A percentile compares a stretch with the other conserved stretches of the same genome.
phyloP scores from a whole-genome alignment of 257 asterid species.

The Nicotiana tomentosiformis region DNA sequence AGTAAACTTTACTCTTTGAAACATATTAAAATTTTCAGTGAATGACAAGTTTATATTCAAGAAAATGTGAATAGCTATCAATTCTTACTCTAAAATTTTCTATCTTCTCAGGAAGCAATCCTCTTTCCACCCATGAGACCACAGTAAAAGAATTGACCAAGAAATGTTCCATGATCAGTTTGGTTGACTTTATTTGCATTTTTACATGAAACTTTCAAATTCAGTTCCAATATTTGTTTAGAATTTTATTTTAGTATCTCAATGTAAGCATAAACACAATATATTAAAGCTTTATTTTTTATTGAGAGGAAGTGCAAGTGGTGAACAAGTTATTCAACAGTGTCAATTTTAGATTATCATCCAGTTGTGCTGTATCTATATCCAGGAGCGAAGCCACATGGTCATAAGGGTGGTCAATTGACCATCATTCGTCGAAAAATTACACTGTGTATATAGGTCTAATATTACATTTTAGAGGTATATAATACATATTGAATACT shows the following conservation, averaged over 20 bases:
- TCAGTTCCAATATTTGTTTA: neutral
- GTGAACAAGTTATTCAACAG: neutral
- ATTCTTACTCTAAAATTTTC: neutral
- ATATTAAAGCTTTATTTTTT: neutral
- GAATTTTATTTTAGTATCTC: neutral
- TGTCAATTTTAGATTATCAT: neutral
- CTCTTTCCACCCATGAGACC: slow-evolving; percentile 8
- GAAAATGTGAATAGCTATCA: neutral
- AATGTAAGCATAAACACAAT: neutral
- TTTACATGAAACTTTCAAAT: neutral
- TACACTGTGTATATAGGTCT: no score
- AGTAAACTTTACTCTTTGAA: neutral
- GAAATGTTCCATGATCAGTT: neutral
- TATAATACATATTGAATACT: no score
- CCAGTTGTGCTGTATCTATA: neutral
- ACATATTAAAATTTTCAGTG: neutral
- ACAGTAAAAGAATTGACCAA: neutral
- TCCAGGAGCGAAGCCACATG: no score
- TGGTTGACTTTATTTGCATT: neutral
- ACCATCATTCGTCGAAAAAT: no score
- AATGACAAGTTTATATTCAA: no score
- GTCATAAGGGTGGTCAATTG: rapidly evolving
- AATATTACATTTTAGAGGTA: no score
- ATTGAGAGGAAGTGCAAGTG: neutral
- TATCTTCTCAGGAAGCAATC: neutral